Evolutionary conservation across 2,329 filamentous ascomycete genomes (phyloP), one percentile per base, ranked within the genome.

Genomic region (Claviceps sp.): DNA sequence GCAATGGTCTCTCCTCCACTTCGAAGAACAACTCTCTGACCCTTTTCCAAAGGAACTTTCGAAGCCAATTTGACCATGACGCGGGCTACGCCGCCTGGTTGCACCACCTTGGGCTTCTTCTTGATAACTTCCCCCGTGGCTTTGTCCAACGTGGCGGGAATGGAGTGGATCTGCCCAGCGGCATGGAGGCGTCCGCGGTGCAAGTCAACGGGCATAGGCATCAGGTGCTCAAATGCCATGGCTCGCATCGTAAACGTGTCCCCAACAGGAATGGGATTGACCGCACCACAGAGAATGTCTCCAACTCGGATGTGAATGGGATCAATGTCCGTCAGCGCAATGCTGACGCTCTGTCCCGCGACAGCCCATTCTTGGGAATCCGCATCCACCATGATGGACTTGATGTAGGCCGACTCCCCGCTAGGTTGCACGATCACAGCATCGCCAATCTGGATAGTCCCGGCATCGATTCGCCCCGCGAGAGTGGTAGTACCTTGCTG

Each of bases 281-380:
- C 73, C 0, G 81, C 75, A 47, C 79, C 76, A 68, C 89, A 95
- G n/a, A 95, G 69, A 17, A 97, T 85, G 62, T 97, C 90, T 20
- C 93, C 93, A 7, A 86, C 77, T 45, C 82, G 80, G 9, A 98
- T 77, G 60, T 96, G 85, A 16, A 86, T 78, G 0, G 86, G 79
- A 59, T 97, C 91, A 62, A 96, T 88, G 57, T 91, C 85, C 8
- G 81, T 76, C 47, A 98, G 75, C 58, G 94, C 85, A n/a, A 98
- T 71, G 0, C 83, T 84, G 16, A 87, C 80, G 54, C 93, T 95
- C 62, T 97, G 88, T 1, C 91, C 91, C 1, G 91, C 90, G 14
- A 96, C 89, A 0, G 87, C 88, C 88, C 89, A 98, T 54, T 95
- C 89, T 13, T 77, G 79, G 1, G 78, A 70, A 49, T 86, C 79